Base-by-base conservation (phyloP, 2,329 filamentous ascomycete species). In the Xylaria sp. region DNA sequence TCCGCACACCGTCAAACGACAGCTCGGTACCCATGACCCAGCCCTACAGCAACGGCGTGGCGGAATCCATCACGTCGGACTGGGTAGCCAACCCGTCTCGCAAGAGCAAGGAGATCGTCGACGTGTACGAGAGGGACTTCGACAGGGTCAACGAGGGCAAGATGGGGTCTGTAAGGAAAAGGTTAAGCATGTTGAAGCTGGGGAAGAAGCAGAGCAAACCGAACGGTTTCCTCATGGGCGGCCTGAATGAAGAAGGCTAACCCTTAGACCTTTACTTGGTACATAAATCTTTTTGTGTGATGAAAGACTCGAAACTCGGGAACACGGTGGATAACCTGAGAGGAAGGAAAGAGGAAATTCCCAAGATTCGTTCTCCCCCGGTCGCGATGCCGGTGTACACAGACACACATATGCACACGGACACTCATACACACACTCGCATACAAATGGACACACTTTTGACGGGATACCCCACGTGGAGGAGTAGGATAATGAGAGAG, bases 141-240 rank as follows among this genome's bases (percentile, higher is more conserved):
- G 63, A 66, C 7, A 65, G 60, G 26, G 55, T 60, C 11, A 69
- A 66, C 40, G 77, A 72, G 37, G 67, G 70, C 22, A 71, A 74
- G 66, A 82, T 82, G 48, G 83, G 82, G 34, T 88, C 86, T 53
- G 83, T 95, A 61, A 85, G 87, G 73, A 93, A 91, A 75, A 77
- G 91, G 66, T 78, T 95, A 61, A 94, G 90, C 69, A 77, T 92
- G 65, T 77, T 95, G 66, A 90, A 88, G 69, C 79, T 92, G 46
- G 87, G 88, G 24, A 87, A 86, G 70, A 91, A 89, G 74, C 76
- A 76, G 42, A 85, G 81, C 67, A 87, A 84, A 69, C 75, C 71
- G 44, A 77, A 71, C 56, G 77, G 71, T 22, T 66, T 74, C 56
- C 66, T 74, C 56, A 83, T 84, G 81, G 76, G 76, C 48, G 80